Base-by-base conservation (phyloP, 306 rosid genomes). In the Gleditsia sinensis region DNA sequence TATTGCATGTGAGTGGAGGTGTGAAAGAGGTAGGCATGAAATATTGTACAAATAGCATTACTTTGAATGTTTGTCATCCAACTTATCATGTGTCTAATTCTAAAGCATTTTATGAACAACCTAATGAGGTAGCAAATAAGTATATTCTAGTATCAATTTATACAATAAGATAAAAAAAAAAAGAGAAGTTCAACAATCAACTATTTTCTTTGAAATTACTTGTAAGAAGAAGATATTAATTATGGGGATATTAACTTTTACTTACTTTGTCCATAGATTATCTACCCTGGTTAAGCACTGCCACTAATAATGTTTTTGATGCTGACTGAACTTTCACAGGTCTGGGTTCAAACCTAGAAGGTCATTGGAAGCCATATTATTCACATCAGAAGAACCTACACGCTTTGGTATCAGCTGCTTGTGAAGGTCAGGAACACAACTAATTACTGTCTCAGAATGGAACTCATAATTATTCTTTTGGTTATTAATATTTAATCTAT, bases 311-410 rank as follows among this genome's bases (percentile, higher is more conserved):
- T 74, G 54, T 28, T 43, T 46, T 37, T 17, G 67, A 67, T 74
- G 67, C 54, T 80, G 62, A 67, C 77, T 55, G 51, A 64, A 71
- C 33, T 74, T 74, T 77, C 8, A 56, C 88, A 94, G 98, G 88
- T 84, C 91, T 12, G 96, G 97, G 14, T 91, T 91, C 68, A 88
- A 84, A 75, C 98, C 98, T 51, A 90, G 58, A 74, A 81, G 91
- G 75, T 78, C 98, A 0, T 81, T 94, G 80, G 98, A 91, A 83
- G 84, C 91, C 80, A 86, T 94, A 76, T 69, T 79, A 76, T 94
- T 94, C 87, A 94, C 98, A 59, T 94, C 98, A 14, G 98, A 94
- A 87, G 98, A 94, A 81, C 97, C 98, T 28, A 88, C 98, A 23
- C 95, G 96, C 79, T 94, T 87, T 83, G 98, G 96, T 65, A 88